phyloP scores from a whole-genome alignment of 345 rosid genomes.

The Pistacia atlantica region DNA sequence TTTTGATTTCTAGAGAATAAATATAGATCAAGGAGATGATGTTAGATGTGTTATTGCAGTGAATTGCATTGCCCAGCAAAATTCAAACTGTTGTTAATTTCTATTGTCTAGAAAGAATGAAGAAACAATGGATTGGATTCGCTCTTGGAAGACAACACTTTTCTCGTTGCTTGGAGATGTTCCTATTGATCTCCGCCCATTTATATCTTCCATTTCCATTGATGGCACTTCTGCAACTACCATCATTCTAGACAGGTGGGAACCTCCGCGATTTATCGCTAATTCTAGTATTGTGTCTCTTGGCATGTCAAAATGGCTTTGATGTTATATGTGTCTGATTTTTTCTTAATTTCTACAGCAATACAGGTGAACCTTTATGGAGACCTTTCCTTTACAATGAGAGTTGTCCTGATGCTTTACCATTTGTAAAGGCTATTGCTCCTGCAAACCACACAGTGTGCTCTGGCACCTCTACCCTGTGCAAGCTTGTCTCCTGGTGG shows the following conservation, averaged over 20 bases:
- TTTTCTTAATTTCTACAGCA: slow-evolving; percentile 41
- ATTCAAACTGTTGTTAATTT: slow-evolving; percentile 34
- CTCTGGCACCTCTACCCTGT: slow-evolving; percentile 82
- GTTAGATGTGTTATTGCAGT: not conserved
- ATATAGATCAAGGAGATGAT: not conserved
- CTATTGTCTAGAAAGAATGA: slow-evolving; percentile 75
- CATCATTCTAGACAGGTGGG: slow-evolving; percentile 70
- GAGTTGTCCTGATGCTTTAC: slow-evolving; percentile 78
- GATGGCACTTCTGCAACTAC: slow-evolving; percentile 98
- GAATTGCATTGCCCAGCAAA: not conserved
- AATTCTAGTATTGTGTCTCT: not conserved
- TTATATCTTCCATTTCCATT: slow-evolving; percentile 66
- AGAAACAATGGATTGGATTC: slow-evolving; percentile 69
- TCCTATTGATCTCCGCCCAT: slow-evolving; percentile 59
- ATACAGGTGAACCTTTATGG: slow-evolving; percentile 63
- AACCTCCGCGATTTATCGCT: slow-evolving; percentile 1
- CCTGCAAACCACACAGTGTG: slow-evolving; percentile 92
- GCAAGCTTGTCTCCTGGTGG: slow-evolving; percentile 98
- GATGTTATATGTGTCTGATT: slow-evolving; percentile 2
- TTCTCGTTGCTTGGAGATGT: slow-evolving; percentile 68
- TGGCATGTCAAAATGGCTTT: not conserved
- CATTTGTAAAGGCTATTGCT: slow-evolving; percentile 69
- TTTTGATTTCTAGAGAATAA: not conserved
- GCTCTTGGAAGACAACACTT: slow-evolving; percentile 76
- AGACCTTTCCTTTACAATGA: slow-evolving; percentile 82